Evolutionary conservation across 495 filamentous ascomycete species (phyloP), one percentile per base, ranked within the genome.

Genomic region (Talaromyces proteolyticus): DNA sequence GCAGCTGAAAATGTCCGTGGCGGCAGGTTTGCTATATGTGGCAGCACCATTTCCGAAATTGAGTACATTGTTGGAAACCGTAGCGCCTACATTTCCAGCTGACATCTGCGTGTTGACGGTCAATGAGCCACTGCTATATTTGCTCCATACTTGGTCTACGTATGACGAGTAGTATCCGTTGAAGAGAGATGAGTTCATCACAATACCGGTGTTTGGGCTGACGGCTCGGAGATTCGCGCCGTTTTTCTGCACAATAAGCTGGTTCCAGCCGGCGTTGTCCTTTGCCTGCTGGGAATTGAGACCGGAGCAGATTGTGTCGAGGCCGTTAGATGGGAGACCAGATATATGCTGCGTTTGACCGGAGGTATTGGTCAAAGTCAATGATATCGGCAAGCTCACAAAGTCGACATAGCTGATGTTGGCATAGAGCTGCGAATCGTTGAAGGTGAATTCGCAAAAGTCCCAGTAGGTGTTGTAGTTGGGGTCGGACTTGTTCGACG

Each of bases 371-470:
- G 67, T 68, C 5, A 91, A 72, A 23, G 74, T 64, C 36, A 91
- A 67, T 6, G 81, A 75, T 45, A 89, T 78, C 8, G 86, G 85
- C 8, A 88, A 54, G 44, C 72, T 69, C 37, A 87, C 78, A 57
- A 89, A 89, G 66, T 91, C 87, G 36, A 91, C 87, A 55, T 84
- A 85, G 47, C 72, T 77, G 56, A 89, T 86, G 57, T 91, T 91
- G 44, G 78, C 85, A 59, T 85, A 91, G 3, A 89, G 72, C 64
- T 89, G 80, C 17, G 63, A 49, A 42, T 59, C 58, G 62, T 87
- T 87, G 66, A 76, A 86, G 3, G 87, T 91, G 62, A 89, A 87
- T 60, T 91, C 87, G 64, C 71, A 76, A 57, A 91, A 91, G 24
- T 70, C 75, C 82, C 86, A 91, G 42, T 61, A 56, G 23, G 79